These are phyloP conservation scores for Nicotiana attenuata DNA, from an alignment of 257 asterid genomes.

Conservation along the genomic window DNA sequence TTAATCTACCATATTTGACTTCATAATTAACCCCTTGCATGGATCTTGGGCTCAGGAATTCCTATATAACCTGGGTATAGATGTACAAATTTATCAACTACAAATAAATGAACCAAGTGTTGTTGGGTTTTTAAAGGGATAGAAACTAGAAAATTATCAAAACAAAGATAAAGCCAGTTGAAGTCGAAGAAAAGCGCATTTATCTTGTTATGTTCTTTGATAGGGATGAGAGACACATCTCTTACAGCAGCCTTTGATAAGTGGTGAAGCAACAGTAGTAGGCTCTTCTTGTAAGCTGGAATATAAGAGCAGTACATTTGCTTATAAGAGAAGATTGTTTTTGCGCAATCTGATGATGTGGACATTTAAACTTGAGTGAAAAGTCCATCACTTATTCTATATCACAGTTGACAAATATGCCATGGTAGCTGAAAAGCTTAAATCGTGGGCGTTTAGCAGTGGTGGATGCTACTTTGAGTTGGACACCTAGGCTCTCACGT, in stretches of 20 bases:
- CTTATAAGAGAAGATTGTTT: neutral
- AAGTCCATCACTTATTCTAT: no score
- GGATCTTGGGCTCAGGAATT: no score
- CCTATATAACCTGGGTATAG: neutral
- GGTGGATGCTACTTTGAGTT: neutral
- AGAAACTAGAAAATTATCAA: no score
- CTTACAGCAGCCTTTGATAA: no score
- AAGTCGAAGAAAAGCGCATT: no score
- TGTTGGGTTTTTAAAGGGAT: no score
- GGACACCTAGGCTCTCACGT: neutral
- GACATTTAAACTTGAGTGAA: neutral
- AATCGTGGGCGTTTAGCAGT: neutral
- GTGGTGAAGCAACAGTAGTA: neutral
- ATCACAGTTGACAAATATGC: neutral
- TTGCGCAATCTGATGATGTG: neutral
- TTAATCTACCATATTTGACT: neutral
- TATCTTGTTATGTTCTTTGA: no score
- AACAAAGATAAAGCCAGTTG: no score
- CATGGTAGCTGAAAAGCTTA: neutral
- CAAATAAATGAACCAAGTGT: neutral
- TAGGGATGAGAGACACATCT: no score
- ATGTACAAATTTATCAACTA: neutral
- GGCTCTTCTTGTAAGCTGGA: neutral
- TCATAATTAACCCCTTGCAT: neutral
- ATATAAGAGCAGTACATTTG: neutral